These are phyloP conservation scores for Podila epicladia DNA, from an alignment of 192 early-diverging fungal genomes.

Conservation along the genomic window DNA sequence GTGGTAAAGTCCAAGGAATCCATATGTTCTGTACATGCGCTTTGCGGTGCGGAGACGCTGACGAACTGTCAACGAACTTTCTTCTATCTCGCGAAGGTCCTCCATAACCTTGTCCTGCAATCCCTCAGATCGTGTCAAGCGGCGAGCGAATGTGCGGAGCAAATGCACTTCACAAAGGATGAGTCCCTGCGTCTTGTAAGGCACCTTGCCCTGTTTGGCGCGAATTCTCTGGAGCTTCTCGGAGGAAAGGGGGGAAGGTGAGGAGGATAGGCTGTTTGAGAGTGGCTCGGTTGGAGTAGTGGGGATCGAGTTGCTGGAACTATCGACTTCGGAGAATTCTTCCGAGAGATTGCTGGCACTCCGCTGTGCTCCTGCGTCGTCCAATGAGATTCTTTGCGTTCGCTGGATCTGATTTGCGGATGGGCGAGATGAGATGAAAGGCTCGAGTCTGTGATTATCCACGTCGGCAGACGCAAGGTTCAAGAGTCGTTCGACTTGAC, in stretches of 20 bases:
- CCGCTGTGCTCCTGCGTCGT: no score
- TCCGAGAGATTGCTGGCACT: neutral
- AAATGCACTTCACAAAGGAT: conserved; percentile 70
- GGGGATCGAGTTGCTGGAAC: neutral
- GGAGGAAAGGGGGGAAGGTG: neutral
- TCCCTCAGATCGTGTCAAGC: conserved; percentile 56
- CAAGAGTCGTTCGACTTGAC: conserved; percentile 67
- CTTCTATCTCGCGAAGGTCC: conserved; percentile 84
- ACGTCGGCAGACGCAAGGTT: conserved; percentile 44
- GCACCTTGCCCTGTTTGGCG: conserved; percentile 48
- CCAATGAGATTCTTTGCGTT: neutral
- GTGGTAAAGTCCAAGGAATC: conserved; percentile 57
- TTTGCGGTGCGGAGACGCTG: conserved; percentile 66
- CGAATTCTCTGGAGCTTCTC: conserved; percentile 29
- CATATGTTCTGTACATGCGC: conserved; percentile 75
- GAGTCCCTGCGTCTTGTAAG: conserved; percentile 72
- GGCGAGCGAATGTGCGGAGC: conserved; percentile 58
- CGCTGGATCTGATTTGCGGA: conserved; percentile 3
- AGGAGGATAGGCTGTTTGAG: neutral
- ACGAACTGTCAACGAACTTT: conserved; percentile 49
- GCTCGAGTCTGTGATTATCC: neutral
- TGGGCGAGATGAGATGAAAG: neutral
- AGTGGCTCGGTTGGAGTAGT: conserved; percentile 6
- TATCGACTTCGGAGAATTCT: neutral
- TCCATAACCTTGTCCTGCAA: conserved; percentile 73